Percentiles rank a stretch among this genome's conserved stretches.
Evolutionary conservation across 2,329 filamentous ascomycete genomes (phyloP).

Genomic region (Aureobasidium sp.): DNA sequence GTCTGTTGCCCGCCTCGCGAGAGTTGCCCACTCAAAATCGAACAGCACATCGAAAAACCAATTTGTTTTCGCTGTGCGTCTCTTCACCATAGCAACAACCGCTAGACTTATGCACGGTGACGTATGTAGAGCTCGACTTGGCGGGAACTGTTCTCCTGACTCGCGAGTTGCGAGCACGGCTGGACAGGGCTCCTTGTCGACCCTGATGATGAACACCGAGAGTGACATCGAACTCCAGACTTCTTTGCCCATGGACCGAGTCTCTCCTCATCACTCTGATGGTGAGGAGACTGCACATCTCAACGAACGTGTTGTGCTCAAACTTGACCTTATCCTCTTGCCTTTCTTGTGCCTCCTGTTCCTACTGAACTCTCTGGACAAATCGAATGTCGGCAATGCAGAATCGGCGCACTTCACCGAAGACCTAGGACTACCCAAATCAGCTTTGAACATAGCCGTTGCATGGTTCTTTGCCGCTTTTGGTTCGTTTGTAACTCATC

Average conservation of each 20-base stretch:
- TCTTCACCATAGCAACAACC: slow-evolving; percentile 8
- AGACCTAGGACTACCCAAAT: slow-evolving; percentile 46
- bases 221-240: slow-evolving; percentile 5
- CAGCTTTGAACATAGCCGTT: slow-evolving; percentile 50
- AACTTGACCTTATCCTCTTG: slow-evolving; percentile 45
- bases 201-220: not conserved
- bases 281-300: slow-evolving; percentile 16
- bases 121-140: not conserved
- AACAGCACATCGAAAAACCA: not conserved
- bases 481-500: too few relatives aligned
- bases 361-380: slow-evolving; percentile 48
- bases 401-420: slow-evolving; percentile 53
- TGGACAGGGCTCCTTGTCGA: not conserved
- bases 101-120: not conserved
- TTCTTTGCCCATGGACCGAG: not conserved
- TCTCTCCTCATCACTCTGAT: not conserved
- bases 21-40: slow-evolving; percentile 5
- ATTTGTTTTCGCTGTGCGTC: slow-evolving; percentile 1
- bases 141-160: not conserved
- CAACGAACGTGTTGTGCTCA: slow-evolving; percentile 36
- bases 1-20: too few relatives aligned
- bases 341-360: slow-evolving; percentile 48
- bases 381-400: slow-evolving; percentile 49
- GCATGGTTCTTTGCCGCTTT: slow-evolving; percentile 54
- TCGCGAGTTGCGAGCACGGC: too few relatives aligned